Evolutionary conservation across 306 rosid genomes (phyloP), one percentile per base, ranked within the genome.

Genomic region (Alnus glutinosa): DNA sequence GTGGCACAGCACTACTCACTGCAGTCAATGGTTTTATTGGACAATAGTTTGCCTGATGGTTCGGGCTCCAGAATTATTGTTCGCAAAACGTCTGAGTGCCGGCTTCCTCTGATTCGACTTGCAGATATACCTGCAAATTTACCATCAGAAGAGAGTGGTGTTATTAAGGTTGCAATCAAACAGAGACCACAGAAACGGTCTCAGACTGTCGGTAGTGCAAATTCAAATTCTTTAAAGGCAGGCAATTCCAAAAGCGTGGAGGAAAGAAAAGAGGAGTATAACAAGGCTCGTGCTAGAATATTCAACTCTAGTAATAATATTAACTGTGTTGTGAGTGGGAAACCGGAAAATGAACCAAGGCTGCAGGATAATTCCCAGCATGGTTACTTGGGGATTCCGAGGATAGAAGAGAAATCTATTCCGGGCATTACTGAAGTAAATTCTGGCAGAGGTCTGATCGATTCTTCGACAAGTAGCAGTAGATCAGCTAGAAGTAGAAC

Each of bases 251-350:
- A 87, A 85, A 95, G 98, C 82, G 98, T 95, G 77, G 99, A 95
- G 77, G 99, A 95, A 83, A 90, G 99, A 83, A 95, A 95, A 84
- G 99, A 95, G 84, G 99, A 95, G 83, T 95, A 95, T 82, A 93
- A 90, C 58, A 93, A 86, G 83, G 99, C 99, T 42, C 99, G 99
- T 64, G 99, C 98, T 23, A 91, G 99, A 82, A 95, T 95, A 77
- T 95, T 95, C 81, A 93, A 85, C 80, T 93, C 92, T 0, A 85
- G 89, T 72, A 83, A 15, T 77, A 77, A 34, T 80, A 75, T 79
- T 74, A 69, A 87, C 68, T 71, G 83, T 81, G 78, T 76, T 78
- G 73, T 80, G 37, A 81, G 76, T 84, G 94, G 86, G 86, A 94
- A 79, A 86, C 86, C 83, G 75, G 98, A 89, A 47, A 77, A 80